phyloP scores from a whole-genome alignment of 441 rosid genomes.

The Hypseocharis bilobata region DNA sequence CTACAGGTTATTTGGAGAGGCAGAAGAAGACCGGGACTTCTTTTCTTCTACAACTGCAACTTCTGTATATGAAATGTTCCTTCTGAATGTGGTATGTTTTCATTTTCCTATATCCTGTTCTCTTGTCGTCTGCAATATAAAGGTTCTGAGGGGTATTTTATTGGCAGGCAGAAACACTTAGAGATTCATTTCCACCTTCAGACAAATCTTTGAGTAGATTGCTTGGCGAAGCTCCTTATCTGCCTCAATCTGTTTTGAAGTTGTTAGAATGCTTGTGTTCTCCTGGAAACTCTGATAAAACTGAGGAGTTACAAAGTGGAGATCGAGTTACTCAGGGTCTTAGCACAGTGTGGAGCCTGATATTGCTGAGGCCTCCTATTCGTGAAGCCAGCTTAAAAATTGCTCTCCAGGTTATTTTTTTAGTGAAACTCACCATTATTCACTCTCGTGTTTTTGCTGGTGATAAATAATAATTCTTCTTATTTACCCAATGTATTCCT shows the following conservation, averaged over 20 bases:
- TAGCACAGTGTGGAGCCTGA: slow-evolving; percentile 84
- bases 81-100: slow-evolving; percentile 67
- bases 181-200: slow-evolving; percentile 91
- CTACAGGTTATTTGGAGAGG: slow-evolving; percentile 86
- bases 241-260: slow-evolving; percentile 75
- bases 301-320: slow-evolving; percentile 65
- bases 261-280: slow-evolving; percentile 74
- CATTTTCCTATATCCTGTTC: slow-evolving; percentile 16
- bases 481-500: neutral
- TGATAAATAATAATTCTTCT: neutral
- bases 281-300: slow-evolving; percentile 52
- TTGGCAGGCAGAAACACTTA: slow-evolving; percentile 79
- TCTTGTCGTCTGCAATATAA: slow-evolving; percentile 6
- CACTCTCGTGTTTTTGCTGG: neutral
- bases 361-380: slow-evolving; percentile 74
- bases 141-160: slow-evolving; percentile 22
- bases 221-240: slow-evolving; percentile 87
- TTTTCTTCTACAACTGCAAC: slow-evolving; percentile 86
- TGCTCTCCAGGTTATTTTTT: slow-evolving; percentile 69
- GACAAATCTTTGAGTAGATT: slow-evolving; percentile 90
- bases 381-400: slow-evolving; percentile 78
- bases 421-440: slow-evolving; percentile 1
- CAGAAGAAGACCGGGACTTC: slow-evolving; percentile 92
- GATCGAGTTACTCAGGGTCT: slow-evolving; percentile 99
- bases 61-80: slow-evolving; percentile 75